Percentiles rank a stretch among this genome's conserved stretches.
Evolutionary conservation across 2,329 filamentous ascomycete species (phyloP).

Genomic region (Cercospora nicotianae): DNA sequence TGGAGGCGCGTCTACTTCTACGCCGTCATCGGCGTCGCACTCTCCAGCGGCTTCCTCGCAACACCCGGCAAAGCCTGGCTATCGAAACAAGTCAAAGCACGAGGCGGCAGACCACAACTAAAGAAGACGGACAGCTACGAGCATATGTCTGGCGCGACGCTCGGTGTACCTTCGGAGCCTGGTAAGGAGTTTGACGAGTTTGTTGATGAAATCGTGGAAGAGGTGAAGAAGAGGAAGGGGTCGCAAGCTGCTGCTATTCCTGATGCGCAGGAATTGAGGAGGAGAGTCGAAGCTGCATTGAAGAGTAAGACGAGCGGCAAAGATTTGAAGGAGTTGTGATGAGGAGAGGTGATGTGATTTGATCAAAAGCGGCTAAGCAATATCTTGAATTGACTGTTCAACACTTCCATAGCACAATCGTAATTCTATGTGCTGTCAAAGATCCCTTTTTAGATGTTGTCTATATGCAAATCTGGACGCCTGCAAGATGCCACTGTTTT

Average conservation of each 20-base stretch:
- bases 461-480: neutral
- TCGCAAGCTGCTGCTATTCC: conserved; percentile 42
- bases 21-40: conserved; percentile 65
- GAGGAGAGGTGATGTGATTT: neutral
- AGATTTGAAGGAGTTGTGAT: conserved; percentile 11
- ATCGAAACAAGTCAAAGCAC: conserved; percentile 41
- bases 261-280: conserved; percentile 54
- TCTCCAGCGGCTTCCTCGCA: conserved; percentile 72
- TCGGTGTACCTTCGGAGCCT: conserved; percentile 78
- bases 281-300: conserved; percentile 52
- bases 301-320: conserved; percentile 22
- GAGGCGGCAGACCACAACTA: conserved; percentile 33
- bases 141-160: conserved; percentile 51
- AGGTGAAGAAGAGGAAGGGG: conserved; percentile 62
- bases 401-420: neutral
- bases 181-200: conserved; percentile 75
- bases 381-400: neutral
- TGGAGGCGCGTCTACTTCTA: conserved; percentile 93
- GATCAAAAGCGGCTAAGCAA: neutral
- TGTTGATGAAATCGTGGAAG: conserved; percentile 69
- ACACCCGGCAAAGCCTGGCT: conserved; percentile 67
- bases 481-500: neutral
- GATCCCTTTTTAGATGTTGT: neutral
- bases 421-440: neutral
- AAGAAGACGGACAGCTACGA: conserved; percentile 37